phyloP scores from a whole-genome alignment of 2,329 filamentous ascomycete species.

The Beauveria australis region DNA sequence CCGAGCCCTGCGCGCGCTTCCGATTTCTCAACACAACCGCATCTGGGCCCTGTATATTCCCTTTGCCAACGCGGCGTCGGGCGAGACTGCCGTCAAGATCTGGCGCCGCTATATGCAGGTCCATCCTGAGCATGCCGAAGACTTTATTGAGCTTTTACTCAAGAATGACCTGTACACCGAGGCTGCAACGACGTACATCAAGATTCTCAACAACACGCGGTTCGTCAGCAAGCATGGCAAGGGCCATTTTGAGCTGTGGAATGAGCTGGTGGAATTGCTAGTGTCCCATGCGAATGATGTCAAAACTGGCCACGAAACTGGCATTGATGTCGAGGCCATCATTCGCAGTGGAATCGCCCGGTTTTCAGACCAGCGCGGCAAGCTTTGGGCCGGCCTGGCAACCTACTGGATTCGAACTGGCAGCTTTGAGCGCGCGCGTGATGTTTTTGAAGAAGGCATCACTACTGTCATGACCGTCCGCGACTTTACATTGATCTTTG shows the following conservation, averaged over 20 bases:
- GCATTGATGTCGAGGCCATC: conserved; percentile 86
- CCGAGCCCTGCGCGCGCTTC: conserved; percentile 80
- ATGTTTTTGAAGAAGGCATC: conserved; percentile 92
- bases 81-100: conserved; percentile 82
- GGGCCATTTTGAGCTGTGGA: conserved; percentile 95
- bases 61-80: conserved; percentile 85
- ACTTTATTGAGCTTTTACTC: conserved; percentile 84
- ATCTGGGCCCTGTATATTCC: conserved; percentile 89
- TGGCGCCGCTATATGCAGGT: conserved; percentile 97
- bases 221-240: conserved; percentile 92
- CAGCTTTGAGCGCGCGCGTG: conserved; percentile 84
- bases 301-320: conserved; percentile 68
- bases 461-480: conserved; percentile 98
- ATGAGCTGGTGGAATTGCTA: conserved; percentile 89
- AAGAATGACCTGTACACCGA: conserved; percentile 81
- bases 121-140: conserved; percentile 89
- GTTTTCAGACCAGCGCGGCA: conserved; percentile 89
- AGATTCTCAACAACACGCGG: conserved; percentile 79
- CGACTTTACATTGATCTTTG: conserved; percentile 94
- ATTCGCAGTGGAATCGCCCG: conserved; percentile 84
- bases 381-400: conserved; percentile 88
- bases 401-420: conserved; percentile 95
- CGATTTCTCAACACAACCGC: conserved; percentile 88
- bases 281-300: conserved; percentile 86
- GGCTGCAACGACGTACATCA: conserved; percentile 83